Evolutionary conservation across 345 rosid species (phyloP).

Genomic region (Psidium guajava): DNA sequence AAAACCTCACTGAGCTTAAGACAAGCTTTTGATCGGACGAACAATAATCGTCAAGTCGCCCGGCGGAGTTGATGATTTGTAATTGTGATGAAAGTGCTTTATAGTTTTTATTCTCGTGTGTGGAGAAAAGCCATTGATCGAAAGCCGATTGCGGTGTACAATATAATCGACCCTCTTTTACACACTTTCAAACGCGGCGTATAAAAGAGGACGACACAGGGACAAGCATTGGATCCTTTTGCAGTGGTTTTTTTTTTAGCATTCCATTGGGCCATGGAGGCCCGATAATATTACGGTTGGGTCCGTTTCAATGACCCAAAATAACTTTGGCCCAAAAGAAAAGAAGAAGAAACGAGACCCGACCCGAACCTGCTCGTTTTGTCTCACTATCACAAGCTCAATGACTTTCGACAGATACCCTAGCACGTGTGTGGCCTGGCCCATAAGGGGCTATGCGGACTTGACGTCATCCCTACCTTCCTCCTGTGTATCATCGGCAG

Average conservation of each 20-base stretch:
- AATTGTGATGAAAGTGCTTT: neutral
- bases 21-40: neutral
- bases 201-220: neutral
- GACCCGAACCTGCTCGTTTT: neutral
- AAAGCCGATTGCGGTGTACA: neutral
- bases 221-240: neutral
- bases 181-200: neutral
- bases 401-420: neutral
- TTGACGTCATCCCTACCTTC: no score
- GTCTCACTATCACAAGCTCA: neutral
- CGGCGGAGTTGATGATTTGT: neutral
- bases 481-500: no score
- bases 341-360: neutral
- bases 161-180: neutral
- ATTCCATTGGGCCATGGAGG: neutral
- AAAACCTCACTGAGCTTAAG: neutral
- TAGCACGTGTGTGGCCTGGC: no score
- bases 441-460: no score
- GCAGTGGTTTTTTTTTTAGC: neutral
- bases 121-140: neutral
- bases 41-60: neutral
- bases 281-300: neutral
- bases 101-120: neutral
- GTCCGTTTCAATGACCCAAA: neutral
- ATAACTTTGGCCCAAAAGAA: neutral